Base-by-base conservation (phyloP, 257 asterid genomes). In the Linderniella brevidens region DNA sequence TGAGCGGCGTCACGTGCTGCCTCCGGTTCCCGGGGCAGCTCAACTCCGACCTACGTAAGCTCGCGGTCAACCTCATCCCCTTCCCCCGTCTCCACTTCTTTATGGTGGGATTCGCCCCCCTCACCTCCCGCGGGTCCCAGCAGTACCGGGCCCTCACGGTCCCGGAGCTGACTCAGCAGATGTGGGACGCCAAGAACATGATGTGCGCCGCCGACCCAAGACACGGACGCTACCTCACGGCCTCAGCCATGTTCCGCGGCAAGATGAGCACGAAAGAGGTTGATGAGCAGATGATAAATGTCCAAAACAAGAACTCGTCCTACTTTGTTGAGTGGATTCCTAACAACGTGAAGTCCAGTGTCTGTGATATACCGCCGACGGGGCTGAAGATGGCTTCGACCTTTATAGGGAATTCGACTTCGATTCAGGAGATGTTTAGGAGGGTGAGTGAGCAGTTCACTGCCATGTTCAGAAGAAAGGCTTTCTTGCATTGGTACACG, bases 161-260 rank as follows among this genome's bases (percentile, higher is more conserved):
- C 25, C 70, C 82, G 0, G 78, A 70, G 38, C 60, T 70, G 53
- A 74, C 81, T 37, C 81, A 62, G 57, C 76, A 73, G 20, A 73
- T 73, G 80, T 73, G 80, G 80, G 80, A 72, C 54, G 73, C 76
- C 50, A 72, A 72, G 64, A 72, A 72, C 69, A 72, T 70, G 77
- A 71, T 71, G 77, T 70, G 77, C 19, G 77, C 73, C 14, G 73
- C 73, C 1, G 74, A 71, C 48, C 79, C 79, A 13, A 71, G 75
- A 46, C 75, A 72, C 14, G 75, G 76, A 1, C 68, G 79, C 37
- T 72, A 72, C 63, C 45, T 72, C 39, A 72, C 75, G 7, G 79
- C 76, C 37, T 72, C 75, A 0, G 79, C 79, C 48, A 55, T 72
- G 79, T 72, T 72, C 58, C 79, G 79, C 11, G 76, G 79, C 54